A percentile compares a stretch with the other conserved stretches of the same genome.
Conservation (phyloP, 2,329 filamentous ascomycete species). For the Aspergillus pseudotamarii region DNA sequence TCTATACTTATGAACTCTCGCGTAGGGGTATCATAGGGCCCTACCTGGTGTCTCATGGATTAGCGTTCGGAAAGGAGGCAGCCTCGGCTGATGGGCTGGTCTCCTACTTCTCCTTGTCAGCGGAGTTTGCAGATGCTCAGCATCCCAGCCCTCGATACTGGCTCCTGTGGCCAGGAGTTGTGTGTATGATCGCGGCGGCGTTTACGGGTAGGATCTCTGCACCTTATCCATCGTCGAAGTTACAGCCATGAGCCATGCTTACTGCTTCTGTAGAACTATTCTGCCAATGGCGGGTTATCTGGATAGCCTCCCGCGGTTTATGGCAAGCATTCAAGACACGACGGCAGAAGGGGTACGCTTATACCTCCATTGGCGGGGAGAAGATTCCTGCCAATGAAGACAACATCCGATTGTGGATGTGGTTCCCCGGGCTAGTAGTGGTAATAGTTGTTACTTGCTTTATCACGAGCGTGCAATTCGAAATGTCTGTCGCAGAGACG, state of each 20-base stretch:
- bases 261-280: not conserved
- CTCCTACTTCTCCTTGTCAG: slow-evolving; percentile 6
- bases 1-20: not conserved
- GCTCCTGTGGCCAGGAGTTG: slow-evolving; percentile 9
- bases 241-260: not conserved
- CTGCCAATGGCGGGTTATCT: slow-evolving; percentile 9
- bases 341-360: not conserved
- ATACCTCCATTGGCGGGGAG: not conserved
- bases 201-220: not conserved
- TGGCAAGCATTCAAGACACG: not conserved
- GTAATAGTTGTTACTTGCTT: slow-evolving; percentile 1
- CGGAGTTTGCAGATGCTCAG: slow-evolving; percentile 6
- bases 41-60: slow-evolving; percentile 2
- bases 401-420: slow-evolving; percentile 5
- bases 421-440: slow-evolving; percentile 1
- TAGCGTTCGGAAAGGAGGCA: slow-evolving; percentile 4
- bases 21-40: slow-evolving; percentile 9
- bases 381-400: not conserved
- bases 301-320: not conserved
- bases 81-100: slow-evolving; percentile 1
- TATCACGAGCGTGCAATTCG: not conserved
- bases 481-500: not conserved
- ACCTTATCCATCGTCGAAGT: not conserved
- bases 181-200: slow-evolving; percentile 6
- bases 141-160: slow-evolving; percentile 10